Conservation (phyloP, 768 basidiomycete genomes). For the Termitomyces sp. region DNA sequence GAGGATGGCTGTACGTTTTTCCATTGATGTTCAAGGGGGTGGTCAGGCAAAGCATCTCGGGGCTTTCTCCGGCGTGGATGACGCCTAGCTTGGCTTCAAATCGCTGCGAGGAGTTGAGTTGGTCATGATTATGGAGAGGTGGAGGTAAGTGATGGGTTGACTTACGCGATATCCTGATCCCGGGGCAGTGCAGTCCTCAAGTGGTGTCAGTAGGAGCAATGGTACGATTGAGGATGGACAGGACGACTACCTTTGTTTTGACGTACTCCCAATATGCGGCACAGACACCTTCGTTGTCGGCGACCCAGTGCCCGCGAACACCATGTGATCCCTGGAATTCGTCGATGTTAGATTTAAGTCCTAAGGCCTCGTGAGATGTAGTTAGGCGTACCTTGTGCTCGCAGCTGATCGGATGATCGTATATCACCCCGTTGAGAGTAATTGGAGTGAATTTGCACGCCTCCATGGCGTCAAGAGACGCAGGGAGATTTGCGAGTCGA, state of each 20-base stretch:
- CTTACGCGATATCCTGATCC: slow-evolving; percentile 7
- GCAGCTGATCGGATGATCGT: slow-evolving; percentile 10
- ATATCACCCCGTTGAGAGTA: slow-evolving; percentile 11
- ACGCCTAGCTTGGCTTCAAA: slow-evolving; percentile 8
- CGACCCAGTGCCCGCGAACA: slow-evolving; percentile 8
- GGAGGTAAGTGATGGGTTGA: neutral
- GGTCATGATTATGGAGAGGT: neutral
- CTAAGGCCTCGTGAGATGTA: neutral
- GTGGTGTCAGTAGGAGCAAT: neutral
- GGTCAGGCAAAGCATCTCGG: slow-evolving; percentile 1
- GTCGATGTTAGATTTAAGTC: neutral
- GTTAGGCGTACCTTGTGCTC: slow-evolving; percentile 7
- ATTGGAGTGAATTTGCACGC: slow-evolving; percentile 14
- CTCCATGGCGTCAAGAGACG: slow-evolving; percentile 11
- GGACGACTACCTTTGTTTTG: slow-evolving; percentile 2
- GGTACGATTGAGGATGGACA: neutral
- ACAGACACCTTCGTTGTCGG: slow-evolving; percentile 5
- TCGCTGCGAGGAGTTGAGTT: neutral
- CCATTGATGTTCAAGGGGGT: slow-evolving; percentile 7
- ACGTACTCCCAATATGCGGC: slow-evolving; percentile 7
- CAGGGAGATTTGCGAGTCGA: slow-evolving; percentile 8
- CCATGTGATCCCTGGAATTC: neutral
- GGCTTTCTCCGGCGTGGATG: slow-evolving; percentile 1
- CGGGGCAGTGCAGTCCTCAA: slow-evolving; percentile 8
- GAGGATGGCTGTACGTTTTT: slow-evolving; percentile 1